Evolutionary conservation across 345 rosid species (phyloP).

Genomic region (Triadica sebifera): DNA sequence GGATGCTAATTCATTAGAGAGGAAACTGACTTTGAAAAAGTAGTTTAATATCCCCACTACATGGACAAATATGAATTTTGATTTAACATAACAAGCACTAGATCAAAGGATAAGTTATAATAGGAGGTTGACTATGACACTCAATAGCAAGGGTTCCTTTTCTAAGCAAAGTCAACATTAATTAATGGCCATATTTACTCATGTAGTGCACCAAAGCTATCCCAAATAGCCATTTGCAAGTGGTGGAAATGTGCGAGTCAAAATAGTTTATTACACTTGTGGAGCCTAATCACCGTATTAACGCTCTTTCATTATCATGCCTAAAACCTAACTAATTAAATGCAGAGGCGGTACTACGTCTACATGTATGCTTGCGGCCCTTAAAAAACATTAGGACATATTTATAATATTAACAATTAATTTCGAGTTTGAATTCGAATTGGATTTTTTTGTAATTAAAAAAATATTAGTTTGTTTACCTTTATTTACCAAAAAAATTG

Average conservation of each 20-base stretch:
- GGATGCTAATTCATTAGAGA: conserved; percentile 1
- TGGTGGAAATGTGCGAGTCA: neutral
- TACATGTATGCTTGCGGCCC: neutral
- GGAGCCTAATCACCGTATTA: neutral
- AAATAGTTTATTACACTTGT: neutral
- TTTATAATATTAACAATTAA: neutral
- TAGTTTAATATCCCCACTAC: neutral
- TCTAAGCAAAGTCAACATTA: conserved; percentile 14
- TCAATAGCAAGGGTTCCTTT: conserved; percentile 8
- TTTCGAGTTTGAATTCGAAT: neutral
- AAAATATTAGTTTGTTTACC: no score
- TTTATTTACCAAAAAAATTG: no score
- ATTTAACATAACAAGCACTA: conserved; percentile 14
- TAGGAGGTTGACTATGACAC: conserved; percentile 26
- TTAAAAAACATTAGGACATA: neutral
- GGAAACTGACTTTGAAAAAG: neutral
- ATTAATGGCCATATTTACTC: conserved; percentile 15
- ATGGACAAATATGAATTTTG: neutral
- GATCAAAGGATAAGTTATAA: conserved; percentile 17
- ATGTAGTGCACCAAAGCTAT: neutral
- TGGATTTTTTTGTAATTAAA: no score
- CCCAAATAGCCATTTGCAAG: neutral
- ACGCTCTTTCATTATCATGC: neutral
- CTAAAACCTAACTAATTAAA: no score
- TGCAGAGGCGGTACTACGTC: no score